Percentiles rank a stretch among this genome's conserved stretches.
phyloP scores from a whole-genome alignment of 2,329 filamentous ascomycete genomes.

The Ceratocystis cubensis region DNA sequence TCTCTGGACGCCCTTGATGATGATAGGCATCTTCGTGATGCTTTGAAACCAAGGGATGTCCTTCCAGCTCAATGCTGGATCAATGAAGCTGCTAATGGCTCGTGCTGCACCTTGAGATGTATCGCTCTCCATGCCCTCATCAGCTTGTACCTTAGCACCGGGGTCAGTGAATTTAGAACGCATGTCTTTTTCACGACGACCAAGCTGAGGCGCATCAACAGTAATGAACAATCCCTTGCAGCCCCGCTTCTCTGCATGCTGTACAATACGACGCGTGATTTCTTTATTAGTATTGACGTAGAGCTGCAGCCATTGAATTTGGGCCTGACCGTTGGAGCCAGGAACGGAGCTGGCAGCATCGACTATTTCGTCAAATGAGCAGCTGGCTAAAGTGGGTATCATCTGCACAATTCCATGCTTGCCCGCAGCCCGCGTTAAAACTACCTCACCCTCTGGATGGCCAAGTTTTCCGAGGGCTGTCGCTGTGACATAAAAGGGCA shows the following conservation, averaged over 20 bases:
- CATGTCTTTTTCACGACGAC: slow-evolving; percentile 95
- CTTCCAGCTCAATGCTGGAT: slow-evolving; percentile 83
- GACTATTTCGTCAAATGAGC: slow-evolving; percentile 93
- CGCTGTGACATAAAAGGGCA: slow-evolving; percentile 93
- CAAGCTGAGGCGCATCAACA: slow-evolving; percentile 90
- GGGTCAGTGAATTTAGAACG: slow-evolving; percentile 77
- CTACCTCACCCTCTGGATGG: slow-evolving; percentile 83
- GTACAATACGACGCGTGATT: slow-evolving; percentile 79
- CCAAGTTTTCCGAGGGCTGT: slow-evolving; percentile 93
- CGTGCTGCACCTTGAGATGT: slow-evolving; percentile 83
- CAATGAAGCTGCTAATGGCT: slow-evolving; percentile 93
- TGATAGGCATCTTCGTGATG: slow-evolving; percentile 88
- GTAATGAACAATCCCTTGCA: slow-evolving; percentile 97
- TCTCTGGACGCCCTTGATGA: slow-evolving; percentile 91
- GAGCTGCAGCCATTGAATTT: slow-evolving; percentile 92
- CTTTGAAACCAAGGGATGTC: slow-evolving; percentile 87
- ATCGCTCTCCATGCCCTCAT: slow-evolving; percentile 57
- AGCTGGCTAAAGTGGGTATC: slow-evolving; percentile 94
- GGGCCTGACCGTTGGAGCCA: slow-evolving; percentile 43
- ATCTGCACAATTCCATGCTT: slow-evolving; percentile 92
- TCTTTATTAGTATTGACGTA: slow-evolving; percentile 93
- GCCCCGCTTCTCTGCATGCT: slow-evolving; percentile 81
- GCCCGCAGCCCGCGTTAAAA: slow-evolving; percentile 70
- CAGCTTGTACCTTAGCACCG: slow-evolving; percentile 66
- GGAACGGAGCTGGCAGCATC: slow-evolving; percentile 48